Evolutionary conservation across 2,329 filamentous ascomycete genomes (phyloP), one percentile per base, ranked within the genome.

Genomic region (Pseudogymnoascus destructans): DNA sequence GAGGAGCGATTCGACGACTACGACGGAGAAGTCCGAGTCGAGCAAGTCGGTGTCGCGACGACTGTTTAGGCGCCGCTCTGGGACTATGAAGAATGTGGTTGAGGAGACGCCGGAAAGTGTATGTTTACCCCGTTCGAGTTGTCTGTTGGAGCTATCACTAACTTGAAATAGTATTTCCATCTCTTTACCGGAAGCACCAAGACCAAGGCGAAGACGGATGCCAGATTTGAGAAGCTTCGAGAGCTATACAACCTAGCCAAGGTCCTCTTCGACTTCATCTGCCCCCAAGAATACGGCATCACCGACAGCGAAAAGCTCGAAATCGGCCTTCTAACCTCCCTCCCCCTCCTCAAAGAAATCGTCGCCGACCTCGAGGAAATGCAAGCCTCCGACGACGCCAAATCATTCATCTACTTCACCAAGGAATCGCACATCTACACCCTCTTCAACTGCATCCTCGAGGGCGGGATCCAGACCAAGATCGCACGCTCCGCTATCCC

Each of bases 391-490:
- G 86, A 92, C 57, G 88, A 95, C 64, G 90, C 91, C 46, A 96
- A 96, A 70, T 92, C 87, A 1, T 97, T 97, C 76, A 89, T 97
- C 73, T 98, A 98, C 74, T 98, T 98, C 72, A 98, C 93, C 63
- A 98, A 98, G 72, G 93, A 98, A 73, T 95, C 89, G 0, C 93
- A 98, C 70, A 96, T 98, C 63, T 98, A 98, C 74, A 98, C 93
- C 4, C 79, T 98, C 4, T 81, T 98, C 60, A 98, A 98, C 71
- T 97, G 92, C 70, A 97, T 98, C 65, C 80, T 98, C 23, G 93
- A 98, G 71, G 93, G 95, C 61, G 95, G 93, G 27, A 88, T 98
- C 63, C 87, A 95, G 68, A 96, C 92, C 21, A 98, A 98, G 75
- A 97, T 98, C 68, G 87, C 89, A 66, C 86, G 95, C 35, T 91